Evolutionary conservation across 2,329 filamentous ascomycete genomes (phyloP).

Genomic region (Apiospora kogelbergensis): DNA sequence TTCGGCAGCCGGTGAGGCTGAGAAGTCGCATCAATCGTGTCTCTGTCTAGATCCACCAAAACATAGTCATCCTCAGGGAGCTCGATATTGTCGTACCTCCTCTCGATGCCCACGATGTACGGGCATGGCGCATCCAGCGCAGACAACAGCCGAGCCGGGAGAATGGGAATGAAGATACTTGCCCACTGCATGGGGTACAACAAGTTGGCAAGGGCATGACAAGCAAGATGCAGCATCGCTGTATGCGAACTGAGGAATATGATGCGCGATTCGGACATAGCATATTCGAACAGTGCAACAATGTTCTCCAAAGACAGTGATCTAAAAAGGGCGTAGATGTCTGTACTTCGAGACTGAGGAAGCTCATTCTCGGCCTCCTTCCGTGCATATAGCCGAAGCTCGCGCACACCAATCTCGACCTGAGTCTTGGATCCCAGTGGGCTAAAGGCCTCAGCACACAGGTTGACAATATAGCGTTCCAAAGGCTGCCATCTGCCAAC

Average conservation of each 20-base stretch:
- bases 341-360: conserved; percentile 85
- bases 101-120: conserved; percentile 94
- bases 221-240: conserved; percentile 92
- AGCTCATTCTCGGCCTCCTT: conserved; percentile 93
- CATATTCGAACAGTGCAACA: conserved; percentile 88
- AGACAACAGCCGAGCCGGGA: conserved; percentile 84
- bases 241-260: conserved; percentile 95
- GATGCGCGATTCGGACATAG: conserved; percentile 89
- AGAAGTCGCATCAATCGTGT: conserved; percentile 82
- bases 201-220: conserved; percentile 79
- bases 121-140: conserved; percentile 93
- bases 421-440: conserved; percentile 93
- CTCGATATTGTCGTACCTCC: conserved; percentile 81
- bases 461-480: conserved; percentile 94
- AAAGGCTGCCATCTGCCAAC: conserved; percentile 95
- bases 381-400: conserved; percentile 86
- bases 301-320: conserved; percentile 90
- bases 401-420: conserved; percentile 86
- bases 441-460: conserved; percentile 92
- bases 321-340: conserved; percentile 90
- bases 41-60: conserved; percentile 87
- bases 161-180: conserved; percentile 88
- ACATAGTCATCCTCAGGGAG: conserved; percentile 96
- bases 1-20: conserved; percentile 78
- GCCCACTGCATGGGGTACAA: conserved; percentile 92